Percentiles rank a stretch among this genome's conserved stretches.
These are phyloP conservation scores for Cornus kousa DNA, from an alignment of 148 eudicot genomes.

Conservation along the genomic window DNA sequence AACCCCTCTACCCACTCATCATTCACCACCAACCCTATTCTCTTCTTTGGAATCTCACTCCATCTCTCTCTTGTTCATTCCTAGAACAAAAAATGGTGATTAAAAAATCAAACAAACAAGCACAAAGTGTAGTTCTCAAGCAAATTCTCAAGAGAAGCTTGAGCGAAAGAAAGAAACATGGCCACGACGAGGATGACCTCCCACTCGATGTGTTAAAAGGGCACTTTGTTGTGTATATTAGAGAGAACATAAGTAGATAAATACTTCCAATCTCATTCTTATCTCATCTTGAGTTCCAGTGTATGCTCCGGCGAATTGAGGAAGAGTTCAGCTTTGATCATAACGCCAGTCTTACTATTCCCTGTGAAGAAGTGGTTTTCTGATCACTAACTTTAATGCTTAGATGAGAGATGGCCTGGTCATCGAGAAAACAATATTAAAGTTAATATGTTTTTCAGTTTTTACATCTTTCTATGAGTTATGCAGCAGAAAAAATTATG, in stretches of 20 bases:
- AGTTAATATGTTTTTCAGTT: slow-evolving; percentile 5
- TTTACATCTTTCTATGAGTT: no score
- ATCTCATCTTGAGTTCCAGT: slow-evolving; percentile 64
- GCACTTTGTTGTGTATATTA: slow-evolving; percentile 81
- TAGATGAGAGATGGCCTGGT: slow-evolving; percentile 34
- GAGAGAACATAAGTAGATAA: slow-evolving; percentile 65
- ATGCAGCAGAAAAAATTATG: no score
- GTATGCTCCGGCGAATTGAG: slow-evolving; percentile 66
- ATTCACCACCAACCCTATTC: slow-evolving; percentile 22
- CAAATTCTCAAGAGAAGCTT: slow-evolving; percentile 79
- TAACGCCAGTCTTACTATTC: slow-evolving; percentile 77
- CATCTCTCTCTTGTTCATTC: no score
- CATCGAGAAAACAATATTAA: background rate
- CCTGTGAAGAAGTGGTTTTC: slow-evolving; percentile 86
- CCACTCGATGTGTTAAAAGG: slow-evolving; percentile 82
- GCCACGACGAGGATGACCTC: slow-evolving; percentile 45
- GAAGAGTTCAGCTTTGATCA: slow-evolving; percentile 87
- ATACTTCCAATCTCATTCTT: slow-evolving; percentile 77
- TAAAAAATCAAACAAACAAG: slow-evolving; percentile 48
- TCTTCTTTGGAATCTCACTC: background rate
- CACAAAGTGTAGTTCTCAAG: slow-evolving; percentile 60
- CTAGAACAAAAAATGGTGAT: slow-evolving; percentile 41
- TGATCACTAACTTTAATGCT: slow-evolving; percentile 70
- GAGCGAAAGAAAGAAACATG: slow-evolving; percentile 66
- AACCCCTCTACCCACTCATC: slow-evolving; percentile 29